phyloP scores from a whole-genome alignment of 176 grass and related monocot species.

The Miscanthus lutarioriparius region DNA sequence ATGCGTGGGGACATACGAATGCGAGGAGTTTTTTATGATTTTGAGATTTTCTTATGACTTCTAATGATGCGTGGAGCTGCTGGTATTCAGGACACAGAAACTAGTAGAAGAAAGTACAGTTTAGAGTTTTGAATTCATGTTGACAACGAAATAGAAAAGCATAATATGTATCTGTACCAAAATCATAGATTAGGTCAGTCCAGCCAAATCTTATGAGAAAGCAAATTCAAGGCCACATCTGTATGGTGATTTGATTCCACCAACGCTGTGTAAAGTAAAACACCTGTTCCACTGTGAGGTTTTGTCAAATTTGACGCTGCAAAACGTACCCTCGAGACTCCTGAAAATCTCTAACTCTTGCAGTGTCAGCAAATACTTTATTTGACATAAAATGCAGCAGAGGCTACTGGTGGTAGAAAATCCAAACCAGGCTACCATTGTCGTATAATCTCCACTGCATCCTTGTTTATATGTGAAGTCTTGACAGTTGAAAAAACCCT shows the following conservation, averaged over 20 bases:
- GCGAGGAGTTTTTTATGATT: background rate
- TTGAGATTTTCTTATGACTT: background rate
- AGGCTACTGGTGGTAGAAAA: background rate
- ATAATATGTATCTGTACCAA: background rate
- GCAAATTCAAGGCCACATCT: background rate
- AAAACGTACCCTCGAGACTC: no score
- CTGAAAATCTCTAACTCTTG: no score
- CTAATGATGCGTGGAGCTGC: background rate
- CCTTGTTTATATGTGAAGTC: no score
- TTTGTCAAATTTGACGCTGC: background rate
- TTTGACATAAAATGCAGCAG: background rate
- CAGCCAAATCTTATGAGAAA: background rate
- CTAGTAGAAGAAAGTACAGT: background rate
- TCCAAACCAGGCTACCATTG: background rate
- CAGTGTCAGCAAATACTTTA: no score
- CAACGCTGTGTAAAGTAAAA: background rate
- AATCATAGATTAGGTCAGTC: background rate
- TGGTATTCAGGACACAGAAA: background rate
- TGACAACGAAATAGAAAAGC: background rate
- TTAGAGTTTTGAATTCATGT: background rate
- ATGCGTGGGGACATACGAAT: constrained; percentile 25
- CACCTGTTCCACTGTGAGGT: background rate
- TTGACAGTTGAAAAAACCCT: no score
- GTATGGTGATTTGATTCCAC: no score
- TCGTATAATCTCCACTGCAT: no score